phyloP scores from a whole-genome alignment of 768 basidiomycete species.

The Phaeotremella skinneri region DNA sequence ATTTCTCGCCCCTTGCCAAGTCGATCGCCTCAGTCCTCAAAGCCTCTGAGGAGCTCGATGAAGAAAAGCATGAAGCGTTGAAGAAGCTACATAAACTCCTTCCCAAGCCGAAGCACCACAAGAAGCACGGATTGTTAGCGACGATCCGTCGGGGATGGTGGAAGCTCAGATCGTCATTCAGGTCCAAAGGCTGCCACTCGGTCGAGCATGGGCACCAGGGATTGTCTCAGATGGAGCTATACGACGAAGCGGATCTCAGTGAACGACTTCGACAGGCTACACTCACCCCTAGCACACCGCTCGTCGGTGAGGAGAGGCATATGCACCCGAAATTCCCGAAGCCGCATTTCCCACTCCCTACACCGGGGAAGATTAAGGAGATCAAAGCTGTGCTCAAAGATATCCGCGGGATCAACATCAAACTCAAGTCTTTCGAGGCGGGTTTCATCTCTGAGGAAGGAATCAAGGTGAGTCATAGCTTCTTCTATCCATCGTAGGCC shows the following conservation, averaged over 20 bases:
- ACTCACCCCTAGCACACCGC: background rate
- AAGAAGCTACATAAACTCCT: conserved; percentile 39
- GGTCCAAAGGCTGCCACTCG: background rate
- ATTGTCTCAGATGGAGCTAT: background rate
- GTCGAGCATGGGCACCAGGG: too few species aligned
- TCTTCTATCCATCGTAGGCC: background rate
- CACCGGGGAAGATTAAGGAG: conserved; percentile 36
- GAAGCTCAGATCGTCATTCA: background rate
- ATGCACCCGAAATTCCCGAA: background rate
- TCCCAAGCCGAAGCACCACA: conserved; percentile 23
- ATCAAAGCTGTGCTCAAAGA: conserved; percentile 46
- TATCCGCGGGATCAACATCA: conserved; percentile 47
- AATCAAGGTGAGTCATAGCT: conserved; percentile 34
- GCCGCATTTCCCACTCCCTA: conserved; percentile 8
- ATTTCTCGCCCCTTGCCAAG: conserved; percentile 43
- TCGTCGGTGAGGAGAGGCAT: background rate
- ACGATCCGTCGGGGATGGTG: conserved; percentile 7
- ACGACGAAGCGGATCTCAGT: background rate
- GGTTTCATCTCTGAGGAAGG: conserved; percentile 50
- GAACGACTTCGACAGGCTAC: too few species aligned
- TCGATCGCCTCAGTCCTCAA: conserved; percentile 47
- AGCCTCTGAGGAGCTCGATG: conserved; percentile 49
- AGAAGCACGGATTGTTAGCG: background rate
- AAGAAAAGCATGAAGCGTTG: conserved; percentile 27
- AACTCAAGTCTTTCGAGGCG: conserved; percentile 46